A percentile compares a stretch with the other conserved stretches of the same genome.
Conservation (phyloP, 148 eudicot species). For the Vaccinium darrowii region DNA sequence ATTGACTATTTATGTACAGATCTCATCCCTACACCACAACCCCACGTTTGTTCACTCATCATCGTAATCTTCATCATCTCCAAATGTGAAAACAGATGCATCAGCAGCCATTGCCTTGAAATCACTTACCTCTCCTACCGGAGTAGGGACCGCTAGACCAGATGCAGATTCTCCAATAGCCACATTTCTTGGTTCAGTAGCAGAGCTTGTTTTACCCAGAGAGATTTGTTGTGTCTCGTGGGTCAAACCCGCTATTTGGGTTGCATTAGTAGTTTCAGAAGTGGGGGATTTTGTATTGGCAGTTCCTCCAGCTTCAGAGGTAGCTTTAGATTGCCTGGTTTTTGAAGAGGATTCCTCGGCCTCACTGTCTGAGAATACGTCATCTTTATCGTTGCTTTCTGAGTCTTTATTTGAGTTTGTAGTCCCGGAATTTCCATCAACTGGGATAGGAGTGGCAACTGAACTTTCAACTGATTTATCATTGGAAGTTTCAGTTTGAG, state of each 20-base stretch:
- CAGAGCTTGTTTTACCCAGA: conserved; percentile 38
- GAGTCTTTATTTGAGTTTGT: conserved; percentile 36
- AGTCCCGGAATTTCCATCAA: conserved; percentile 28
- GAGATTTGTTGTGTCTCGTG: conserved; percentile 57
- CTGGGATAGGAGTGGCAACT: conserved; percentile 32
- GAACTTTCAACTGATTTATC: conserved; percentile 45
- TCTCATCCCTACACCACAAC: conserved; percentile 13
- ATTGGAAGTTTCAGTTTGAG: conserved; percentile 37
- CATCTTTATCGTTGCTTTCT: conserved; percentile 60
- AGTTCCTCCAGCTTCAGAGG: conserved; percentile 34
- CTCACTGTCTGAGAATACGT: conserved; percentile 84
- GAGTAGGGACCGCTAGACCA: conserved; percentile 27
- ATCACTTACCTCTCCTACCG: conserved; percentile 65
- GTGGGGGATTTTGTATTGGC: conserved; percentile 27
- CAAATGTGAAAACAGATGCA: conserved; percentile 93
- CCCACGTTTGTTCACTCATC: conserved; percentile 50
- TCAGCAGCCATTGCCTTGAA: conserved; percentile 99
- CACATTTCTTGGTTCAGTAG: conserved; percentile 37
- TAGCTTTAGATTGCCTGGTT: conserved; percentile 31
- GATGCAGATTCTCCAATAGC: conserved; percentile 21
- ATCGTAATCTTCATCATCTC: conserved; percentile 93
- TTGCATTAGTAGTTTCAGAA: conserved; percentile 35
- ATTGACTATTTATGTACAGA: conserved; percentile 46
- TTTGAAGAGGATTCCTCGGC: conserved; percentile 52
- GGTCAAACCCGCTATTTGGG: conserved; percentile 44